A percentile compares a stretch with the other conserved stretches of the same genome.
These are phyloP conservation scores for Actinidia arguta DNA, from an alignment of 179 eudicot species.

Conservation along the genomic window DNA sequence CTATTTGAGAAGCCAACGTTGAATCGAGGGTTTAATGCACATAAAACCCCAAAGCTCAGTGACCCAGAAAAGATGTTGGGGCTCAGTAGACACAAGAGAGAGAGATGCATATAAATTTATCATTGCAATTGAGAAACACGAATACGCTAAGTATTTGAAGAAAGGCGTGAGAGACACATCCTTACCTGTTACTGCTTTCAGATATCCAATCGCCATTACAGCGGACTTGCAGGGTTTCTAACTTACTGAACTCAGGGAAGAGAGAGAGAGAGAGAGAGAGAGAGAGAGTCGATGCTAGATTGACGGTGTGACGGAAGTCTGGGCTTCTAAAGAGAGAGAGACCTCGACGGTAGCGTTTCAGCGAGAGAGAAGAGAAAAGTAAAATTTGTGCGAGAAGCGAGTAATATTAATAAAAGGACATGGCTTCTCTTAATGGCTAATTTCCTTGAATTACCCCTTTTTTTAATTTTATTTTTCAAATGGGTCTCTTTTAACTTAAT, in stretches of 20 bases:
- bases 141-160: not conserved
- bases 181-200: not conserved
- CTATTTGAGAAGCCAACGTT: not conserved
- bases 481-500: too few species aligned
- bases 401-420: too few species aligned
- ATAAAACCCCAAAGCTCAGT: slow-evolving; percentile 5
- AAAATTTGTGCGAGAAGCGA: too few species aligned
- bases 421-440: too few species aligned
- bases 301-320: not conserved
- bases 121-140: not conserved
- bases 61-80: not conserved
- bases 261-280: too few species aligned
- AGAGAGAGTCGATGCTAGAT: not conserved
- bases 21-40: slow-evolving; percentile 6
- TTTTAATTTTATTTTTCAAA: too few species aligned
- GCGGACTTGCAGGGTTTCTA: not conserved
- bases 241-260: too few species aligned
- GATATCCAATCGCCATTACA: slow-evolving; percentile 13
- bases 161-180: not conserved
- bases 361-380: too few species aligned
- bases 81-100: not conserved
- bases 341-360: slow-evolving; percentile 17
- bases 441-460: too few species aligned
- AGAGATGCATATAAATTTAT: not conserved
- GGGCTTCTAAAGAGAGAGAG: not conserved